Base-by-base conservation (phyloP, 2,329 filamentous ascomycete genomes). In the Alternaria sp. region DNA sequence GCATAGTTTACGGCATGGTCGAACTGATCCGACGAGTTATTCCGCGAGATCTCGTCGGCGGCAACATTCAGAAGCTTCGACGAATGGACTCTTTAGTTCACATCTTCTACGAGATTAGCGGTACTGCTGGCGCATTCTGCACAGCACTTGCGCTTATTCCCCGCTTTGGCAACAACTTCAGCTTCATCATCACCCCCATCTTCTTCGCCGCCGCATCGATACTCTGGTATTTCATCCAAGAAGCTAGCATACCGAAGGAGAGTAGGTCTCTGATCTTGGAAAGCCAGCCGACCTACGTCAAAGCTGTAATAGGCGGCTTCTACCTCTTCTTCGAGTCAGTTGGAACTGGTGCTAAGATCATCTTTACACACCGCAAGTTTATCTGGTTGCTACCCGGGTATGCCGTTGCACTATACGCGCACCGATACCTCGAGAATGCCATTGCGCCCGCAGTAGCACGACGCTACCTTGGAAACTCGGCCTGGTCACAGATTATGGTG, bases 1-100 rank as follows among this genome's bases (percentile, higher is more conserved):
- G 69, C 60, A 60, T 71, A 36, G 69, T 69, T 3, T 71, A 73
- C 39, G 81, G 81, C 37, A 84, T 84, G 82, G 80, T 84, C 11
- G 82, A 84, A 68, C 74, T 84, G 28, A 82, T 84, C 54, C 78
- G 82, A 13, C 74, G 81, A 34, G 80, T 83, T 42, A 84, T 84
- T 37, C 82, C 82, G 2, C 72, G 81, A 36, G 82, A 84, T 57
- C 81, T 84, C 33, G 82, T 84, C 1, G 82, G 82, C 23, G 82
- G 82, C 34, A 79, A 84, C 56, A 76, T 83, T 2, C 78, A 81
- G 45, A 84, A 83, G 63, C 72, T 84, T 14, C 77, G 80, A 46
- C 78, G 77, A 31, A 80, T 83, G 78, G 82, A 75, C 64, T 78
- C 80, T 1, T 58, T 81, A 21, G 77, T 81, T 6, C 80, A 81